These are phyloP conservation scores for Yamadazyma triangularis DNA, from an alignment of 1,139 yeast species.

Conservation along the genomic window DNA sequence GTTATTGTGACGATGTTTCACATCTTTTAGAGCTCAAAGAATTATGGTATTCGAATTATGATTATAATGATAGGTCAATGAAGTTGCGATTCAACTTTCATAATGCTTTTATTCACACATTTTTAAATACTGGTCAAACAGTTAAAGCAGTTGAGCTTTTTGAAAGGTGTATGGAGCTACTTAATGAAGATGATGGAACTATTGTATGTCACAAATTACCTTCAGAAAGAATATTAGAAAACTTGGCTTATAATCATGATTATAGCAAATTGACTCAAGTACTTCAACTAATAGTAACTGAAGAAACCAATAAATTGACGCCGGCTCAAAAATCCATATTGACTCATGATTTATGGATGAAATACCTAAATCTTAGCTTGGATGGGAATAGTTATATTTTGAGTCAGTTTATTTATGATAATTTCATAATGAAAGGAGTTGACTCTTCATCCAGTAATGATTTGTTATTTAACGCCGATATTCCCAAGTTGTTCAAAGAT, in stretches of 20 bases:
- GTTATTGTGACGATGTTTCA: neutral
- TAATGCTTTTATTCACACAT: conserved; percentile 19
- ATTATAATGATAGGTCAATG: neutral
- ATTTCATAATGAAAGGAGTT: conserved; percentile 27
- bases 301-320: conserved; percentile 2
- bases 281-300: conserved; percentile 9
- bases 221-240: conserved; percentile 11
- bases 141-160: conserved; percentile 14
- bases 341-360: conserved; percentile 17
- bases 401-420: conserved; percentile 25
- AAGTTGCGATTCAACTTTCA: conserved; percentile 13
- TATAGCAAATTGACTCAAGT: conserved; percentile 15
- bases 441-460: conserved; percentile 1
- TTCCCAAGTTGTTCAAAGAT: conserved; percentile 6
- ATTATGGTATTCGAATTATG: neutral
- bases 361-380: conserved; percentile 21
- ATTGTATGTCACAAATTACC: conserved; percentile 11
- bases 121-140: conserved; percentile 22
- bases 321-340: conserved; percentile 4
- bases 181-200: neutral
- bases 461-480: conserved; percentile 11
- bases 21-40: neutral
- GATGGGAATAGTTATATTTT: conserved; percentile 20
- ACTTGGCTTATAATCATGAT: conserved; percentile 15
- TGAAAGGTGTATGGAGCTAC: neutral